Evolutionary conservation across 768 basidiomycete species (phyloP), one percentile per base, ranked within the genome.

Genomic region (Suillus clintonianus): DNA sequence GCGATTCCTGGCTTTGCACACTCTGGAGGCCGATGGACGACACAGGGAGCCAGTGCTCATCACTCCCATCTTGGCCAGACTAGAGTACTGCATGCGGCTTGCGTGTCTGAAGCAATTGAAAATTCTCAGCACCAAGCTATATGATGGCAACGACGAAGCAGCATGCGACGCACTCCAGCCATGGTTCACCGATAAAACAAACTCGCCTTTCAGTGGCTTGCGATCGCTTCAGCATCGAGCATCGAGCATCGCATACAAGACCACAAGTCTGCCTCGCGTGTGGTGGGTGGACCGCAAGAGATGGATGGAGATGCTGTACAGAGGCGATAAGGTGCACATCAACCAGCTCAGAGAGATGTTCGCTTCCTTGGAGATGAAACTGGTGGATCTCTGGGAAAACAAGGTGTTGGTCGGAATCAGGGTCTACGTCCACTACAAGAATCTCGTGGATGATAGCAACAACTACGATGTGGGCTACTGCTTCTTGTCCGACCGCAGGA

Each of bases 401-500:
- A 60, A 67, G 3, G 57, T 78, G 0, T 8, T 75, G 6, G 13
- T 67, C 0, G 67, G 66, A 0, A 41, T 70, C 0, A 15, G 41
- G 1, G 17, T 77, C 0, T 34, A 58, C 32, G 27, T 39, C 30
- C 6, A 15, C 34, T 65, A 59, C 27, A 39, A 36, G 8, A 14
- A 50, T 8, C 6, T 61, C 1, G 32, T 19, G 24, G 63, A 64
- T 22, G 63, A 64, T 30, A 59, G n/a, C 15, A 39, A 32, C 17
- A 61, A 64, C 19, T 7, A 36, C n/a, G 50, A 11, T 22, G 30
- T 64, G 15, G 63, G 59, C 15, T 60, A 60, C 42, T 60, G 34
- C 27, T 64, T 64, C 42, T 22, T 64, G 5, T 37, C 30, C 13
- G 59, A 64, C 34, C 11, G 19, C 13, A 27, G 63, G 1, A 64